Evolutionary conservation across 352 stramenopile genomes (phyloP), one percentile per base, ranked within the genome.

Genomic region (Pythium phragmitis): DNA sequence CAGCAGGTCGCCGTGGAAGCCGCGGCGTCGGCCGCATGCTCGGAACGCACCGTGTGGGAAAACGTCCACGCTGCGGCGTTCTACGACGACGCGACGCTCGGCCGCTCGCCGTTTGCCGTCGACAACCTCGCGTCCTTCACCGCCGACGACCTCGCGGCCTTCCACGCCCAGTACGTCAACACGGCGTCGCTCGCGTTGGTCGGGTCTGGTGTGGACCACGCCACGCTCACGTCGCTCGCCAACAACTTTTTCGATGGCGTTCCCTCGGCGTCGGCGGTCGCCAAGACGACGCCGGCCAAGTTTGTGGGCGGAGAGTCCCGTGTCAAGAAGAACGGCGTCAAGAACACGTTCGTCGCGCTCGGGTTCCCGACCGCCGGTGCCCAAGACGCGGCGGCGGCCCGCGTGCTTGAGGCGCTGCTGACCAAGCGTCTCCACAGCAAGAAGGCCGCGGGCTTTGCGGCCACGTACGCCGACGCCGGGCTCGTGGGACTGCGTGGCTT

Each of bases 231-330:
- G 19, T 75, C 79, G 54, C 60, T 95, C 49, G 80, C 81, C 28
- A 91, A 89, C 68, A 57, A 67, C 48, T 87, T 79, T 75, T 95
- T 93, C 53, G 69, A 57, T 9, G 68, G 70, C 28, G 37, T 95
- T 13, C 59, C 68, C 17, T 64, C 70, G 17, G 75, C 69, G 13
- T 47, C 50, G 26, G 69, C 80, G 28, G 58, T 68, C 3, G 14
- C 60, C 13, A 63, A 68, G 39, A 53, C 59, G 9, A 46, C 73
- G 3, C 39, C 39, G 39, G 75, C 82, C 41, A 79, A 84, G 61
- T 95, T 93, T 73, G 80, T 93, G 5, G 86, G 86, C 14, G 86
- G 86, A 30, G 86, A 95, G 75, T 84, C 74, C 57, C 86, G 86
- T 50, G 72, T 92, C 37, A 91, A 91, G 74, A 82, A 79, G 34